These are phyloP conservation scores for Populus hybrid DNA, from an alignment of 441 rosid genomes.

Conservation along the genomic window DNA sequence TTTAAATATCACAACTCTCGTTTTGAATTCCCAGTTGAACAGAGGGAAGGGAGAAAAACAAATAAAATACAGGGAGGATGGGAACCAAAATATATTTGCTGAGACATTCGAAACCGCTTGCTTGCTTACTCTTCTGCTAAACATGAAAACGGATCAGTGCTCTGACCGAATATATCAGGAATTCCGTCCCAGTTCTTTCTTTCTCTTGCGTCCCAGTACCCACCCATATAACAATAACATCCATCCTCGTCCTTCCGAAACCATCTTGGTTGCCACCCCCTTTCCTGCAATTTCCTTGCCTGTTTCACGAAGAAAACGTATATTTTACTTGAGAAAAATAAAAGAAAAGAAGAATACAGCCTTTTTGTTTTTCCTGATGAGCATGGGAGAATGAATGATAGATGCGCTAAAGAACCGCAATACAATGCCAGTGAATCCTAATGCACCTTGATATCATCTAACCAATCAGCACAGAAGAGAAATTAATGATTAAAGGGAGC, in stretches of 20 bases:
- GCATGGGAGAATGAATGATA: neutral
- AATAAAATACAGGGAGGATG: neutral
- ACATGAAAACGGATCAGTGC: constrained; percentile 28
- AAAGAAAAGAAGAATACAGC: neutral
- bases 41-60: neutral
- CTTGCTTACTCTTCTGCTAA: constrained; percentile 29
- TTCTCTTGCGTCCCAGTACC: constrained; percentile 93
- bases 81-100: neutral
- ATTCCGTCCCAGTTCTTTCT: constrained; percentile 63
- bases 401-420: neutral
- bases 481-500: neutral
- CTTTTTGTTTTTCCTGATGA: neutral
- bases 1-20: neutral
- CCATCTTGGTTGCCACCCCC: constrained; percentile 98
- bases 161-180: constrained; percentile 70
- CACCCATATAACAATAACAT: constrained; percentile 70
- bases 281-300: constrained; percentile 97
- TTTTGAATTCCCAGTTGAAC: neutral
- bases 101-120: constrained; percentile 1
- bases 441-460: neutral
- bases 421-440: neutral
- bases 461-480: neutral
- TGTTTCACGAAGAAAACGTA: constrained; percentile 21
- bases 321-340: neutral
- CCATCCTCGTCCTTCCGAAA: constrained; percentile 79